A percentile compares a stretch with the other conserved stretches of the same genome.
These are phyloP conservation scores for Carex scoparia DNA, from an alignment of 176 grass and related monocot species.

Conservation along the genomic window DNA sequence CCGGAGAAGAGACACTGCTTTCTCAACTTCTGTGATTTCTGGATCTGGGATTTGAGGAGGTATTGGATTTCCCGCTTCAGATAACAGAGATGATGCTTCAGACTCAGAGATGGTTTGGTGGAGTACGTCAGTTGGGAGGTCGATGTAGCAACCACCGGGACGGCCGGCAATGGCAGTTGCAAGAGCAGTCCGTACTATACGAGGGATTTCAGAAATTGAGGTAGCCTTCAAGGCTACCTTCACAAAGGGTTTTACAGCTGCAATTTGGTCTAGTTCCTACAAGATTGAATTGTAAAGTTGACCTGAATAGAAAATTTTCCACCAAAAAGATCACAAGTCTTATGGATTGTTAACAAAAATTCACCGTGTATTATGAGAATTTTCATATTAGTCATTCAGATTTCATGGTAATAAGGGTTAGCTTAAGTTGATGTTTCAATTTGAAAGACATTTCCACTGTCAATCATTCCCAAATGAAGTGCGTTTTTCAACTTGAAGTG, in stretches of 20 bases:
- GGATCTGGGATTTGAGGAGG: conserved; percentile 23
- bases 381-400: neutral
- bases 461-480: too few relatives aligned
- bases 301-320: neutral
- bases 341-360: neutral
- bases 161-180: conserved; percentile 41
- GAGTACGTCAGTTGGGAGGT: conserved; percentile 85
- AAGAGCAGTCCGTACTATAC: conserved; percentile 60
- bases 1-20: conserved; percentile 51
- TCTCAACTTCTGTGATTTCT: conserved; percentile 35
- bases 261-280: conserved; percentile 83
- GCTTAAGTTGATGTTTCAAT: neutral
- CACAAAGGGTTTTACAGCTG: conserved; percentile 65
- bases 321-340: neutral
- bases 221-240: conserved; percentile 78
- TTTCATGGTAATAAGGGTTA: neutral
- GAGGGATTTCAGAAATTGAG: conserved; percentile 59
- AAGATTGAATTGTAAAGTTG: neutral
- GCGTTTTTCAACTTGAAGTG: too few relatives aligned
- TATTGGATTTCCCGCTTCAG: conserved; percentile 10
- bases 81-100: conserved; percentile 44
- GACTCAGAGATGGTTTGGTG: conserved; percentile 73
- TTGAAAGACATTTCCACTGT: neutral
- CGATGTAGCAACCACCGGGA: conserved; percentile 82
- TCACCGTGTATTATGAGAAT: neutral